Evolutionary conservation across 345 rosid species (phyloP).

Genomic region (Populus deltoides): DNA sequence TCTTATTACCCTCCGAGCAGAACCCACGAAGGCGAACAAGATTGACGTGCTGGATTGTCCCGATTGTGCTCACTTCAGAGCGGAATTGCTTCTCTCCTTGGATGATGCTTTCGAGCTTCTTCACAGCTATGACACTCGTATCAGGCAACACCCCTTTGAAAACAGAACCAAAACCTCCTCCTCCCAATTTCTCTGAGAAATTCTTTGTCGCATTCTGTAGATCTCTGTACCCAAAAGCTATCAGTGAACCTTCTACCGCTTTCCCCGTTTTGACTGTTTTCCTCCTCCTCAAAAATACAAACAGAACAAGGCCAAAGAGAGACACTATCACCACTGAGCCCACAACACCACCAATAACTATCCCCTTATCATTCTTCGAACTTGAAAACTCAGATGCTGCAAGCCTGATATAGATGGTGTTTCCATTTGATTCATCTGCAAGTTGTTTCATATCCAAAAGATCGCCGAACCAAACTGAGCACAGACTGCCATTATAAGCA

Average conservation of each 20-base stretch:
- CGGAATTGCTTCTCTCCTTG: conserved; percentile 95
- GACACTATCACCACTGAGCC: conserved; percentile 32
- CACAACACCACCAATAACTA: conserved; percentile 36
- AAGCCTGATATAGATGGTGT: conserved; percentile 45
- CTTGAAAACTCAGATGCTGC: conserved; percentile 63
- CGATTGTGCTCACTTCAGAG: conserved; percentile 67
- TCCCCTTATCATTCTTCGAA: conserved; percentile 30
- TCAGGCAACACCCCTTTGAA: conserved; percentile 68
- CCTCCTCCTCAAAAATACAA: conserved; percentile 34
- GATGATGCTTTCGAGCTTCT: conserved; percentile 68
- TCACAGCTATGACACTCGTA: conserved; percentile 68
- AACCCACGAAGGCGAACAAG: conserved; percentile 82
- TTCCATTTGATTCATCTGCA: conserved; percentile 29
- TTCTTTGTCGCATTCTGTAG: conserved; percentile 66
- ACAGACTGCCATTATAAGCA: conserved; percentile 36
- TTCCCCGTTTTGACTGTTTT: conserved; percentile 24
- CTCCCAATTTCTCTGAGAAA: conserved; percentile 73
- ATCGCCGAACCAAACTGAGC: conserved; percentile 52
- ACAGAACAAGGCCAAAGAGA: conserved; percentile 29
- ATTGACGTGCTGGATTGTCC: conserved; percentile 75
- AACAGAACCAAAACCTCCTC: conserved; percentile 89
- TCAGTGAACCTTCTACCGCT: conserved; percentile 56
- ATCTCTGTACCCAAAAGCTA: conserved; percentile 64
- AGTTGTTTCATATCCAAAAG: conserved; percentile 45
- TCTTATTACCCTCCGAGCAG: conserved; percentile 66